phyloP scores from a whole-genome alignment of 805 yeast genomes.

The Candida stauntonica region DNA sequence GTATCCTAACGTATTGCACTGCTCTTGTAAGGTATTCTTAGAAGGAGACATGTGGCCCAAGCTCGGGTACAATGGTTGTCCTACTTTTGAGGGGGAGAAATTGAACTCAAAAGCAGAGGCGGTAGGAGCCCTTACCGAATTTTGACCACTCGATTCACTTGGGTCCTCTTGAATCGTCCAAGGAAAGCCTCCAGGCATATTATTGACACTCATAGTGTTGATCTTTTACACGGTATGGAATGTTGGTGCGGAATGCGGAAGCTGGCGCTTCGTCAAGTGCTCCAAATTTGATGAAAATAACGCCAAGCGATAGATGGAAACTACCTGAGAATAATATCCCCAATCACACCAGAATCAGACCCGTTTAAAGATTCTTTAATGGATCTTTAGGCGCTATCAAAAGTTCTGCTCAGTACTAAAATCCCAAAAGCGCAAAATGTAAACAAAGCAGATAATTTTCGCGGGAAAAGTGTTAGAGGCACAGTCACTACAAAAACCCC shows the following conservation, averaged over 20 bases:
- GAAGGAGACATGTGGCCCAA: background rate
- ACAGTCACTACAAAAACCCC: too few species aligned
- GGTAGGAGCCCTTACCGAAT: too few species aligned
- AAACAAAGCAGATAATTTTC: too few species aligned
- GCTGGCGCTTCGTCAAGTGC: background rate
- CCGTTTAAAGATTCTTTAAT: too few species aligned
- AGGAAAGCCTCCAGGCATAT: constrained; percentile 16
- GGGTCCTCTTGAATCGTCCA: background rate
- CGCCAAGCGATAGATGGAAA: too few species aligned
- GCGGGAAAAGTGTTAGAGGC: too few species aligned
- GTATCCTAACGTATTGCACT: background rate
- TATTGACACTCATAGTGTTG: constrained; percentile 4
- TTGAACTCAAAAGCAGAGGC: background rate
- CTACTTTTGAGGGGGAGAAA: background rate
- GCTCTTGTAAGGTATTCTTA: background rate
- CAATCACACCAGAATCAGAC: too few species aligned
- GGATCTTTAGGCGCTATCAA: too few species aligned
- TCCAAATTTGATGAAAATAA: background rate
- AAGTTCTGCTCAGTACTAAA: too few species aligned
- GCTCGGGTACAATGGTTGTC: background rate
- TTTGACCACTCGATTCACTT: too few species aligned
- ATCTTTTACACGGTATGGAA: background rate
- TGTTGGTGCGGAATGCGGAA: too few species aligned
- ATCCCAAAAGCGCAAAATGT: constrained; percentile 6
- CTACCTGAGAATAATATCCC: too few species aligned